Base-by-base conservation (phyloP, 2,329 filamentous ascomycete genomes). In the Metarhizium guizhouense region DNA sequence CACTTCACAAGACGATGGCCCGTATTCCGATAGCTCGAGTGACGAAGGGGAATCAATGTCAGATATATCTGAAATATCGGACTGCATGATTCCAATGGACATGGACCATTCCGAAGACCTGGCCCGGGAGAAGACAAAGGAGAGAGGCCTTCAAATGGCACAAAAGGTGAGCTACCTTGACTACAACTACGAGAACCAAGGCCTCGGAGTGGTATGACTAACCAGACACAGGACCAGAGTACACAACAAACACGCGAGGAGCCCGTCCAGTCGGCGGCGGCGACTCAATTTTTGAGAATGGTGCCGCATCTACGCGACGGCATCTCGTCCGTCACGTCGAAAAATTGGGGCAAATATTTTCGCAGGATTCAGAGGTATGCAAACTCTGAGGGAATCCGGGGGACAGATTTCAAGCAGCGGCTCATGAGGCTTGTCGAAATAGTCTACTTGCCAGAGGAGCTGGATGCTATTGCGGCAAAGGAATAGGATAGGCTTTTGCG, bases 401-500 rank as follows among this genome's bases (percentile, higher is more conserved):
- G 56, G 7, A 57, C 64, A 54, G 45, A 56, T 20, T 65, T 62
- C 56, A 16, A 51, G 11, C 58, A 63, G 34, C 62, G 65, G 4
- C 59, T 67, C 3, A 38, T 34, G 2, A 61, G 54, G 18, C 58
- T 71, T 34, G 57, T 60, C 13, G 59, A 56, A 14, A 63, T 70
- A 18, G 54, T 66, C 5, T 68, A 62, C 18, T 29, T 67, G 5
- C 54, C 57, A 4, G 69, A 71, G 52, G 68, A 71, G 58, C 49
- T 62, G 38, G 55, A 45, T 7, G 62, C 63, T 3, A 55, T 70
- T 32, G 51, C 48, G 11, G 55, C 47, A 13, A 56, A 58, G 1
- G 59, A 69, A 16, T 69, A 62, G 63, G 55, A 58, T 2, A 62
- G 68, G 29, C 58, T 70, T 47, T 54, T 57, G 20, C 58, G 59